These are phyloP conservation scores for Dentipellis sp. DNA, from an alignment of 768 basidiomycete genomes.

Conservation along the genomic window DNA sequence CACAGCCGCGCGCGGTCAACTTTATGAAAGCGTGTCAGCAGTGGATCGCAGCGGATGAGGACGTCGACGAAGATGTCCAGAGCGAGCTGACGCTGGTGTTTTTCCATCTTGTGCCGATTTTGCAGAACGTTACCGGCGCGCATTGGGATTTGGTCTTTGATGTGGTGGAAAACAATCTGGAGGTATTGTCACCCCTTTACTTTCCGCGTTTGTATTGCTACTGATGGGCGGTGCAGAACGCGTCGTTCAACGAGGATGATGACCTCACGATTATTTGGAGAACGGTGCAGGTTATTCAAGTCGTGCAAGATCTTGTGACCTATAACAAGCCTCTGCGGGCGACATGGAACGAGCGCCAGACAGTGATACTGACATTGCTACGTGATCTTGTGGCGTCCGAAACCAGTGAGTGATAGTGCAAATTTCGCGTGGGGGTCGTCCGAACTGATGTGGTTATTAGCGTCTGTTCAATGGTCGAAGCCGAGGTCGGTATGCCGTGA, in stretches of 20 bases:
- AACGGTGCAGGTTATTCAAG: conserved; percentile 56
- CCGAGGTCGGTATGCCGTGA: conserved; percentile 64
- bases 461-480: conserved; percentile 26
- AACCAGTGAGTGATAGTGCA: conserved; percentile 32
- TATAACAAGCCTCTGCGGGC: conserved; percentile 70
- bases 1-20: conserved; percentile 79
- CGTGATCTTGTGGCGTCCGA: conserved; percentile 47
- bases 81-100: conserved; percentile 69
- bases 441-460: conserved; percentile 3
- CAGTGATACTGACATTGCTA: conserved; percentile 45
- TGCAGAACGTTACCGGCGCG: conserved; percentile 76
- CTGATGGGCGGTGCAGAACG: conserved; percentile 32
- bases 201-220: neutral
- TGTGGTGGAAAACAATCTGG: conserved; percentile 77
- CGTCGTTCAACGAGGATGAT: conserved; percentile 45
- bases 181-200: conserved; percentile 39
- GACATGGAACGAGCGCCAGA: conserved; percentile 54
- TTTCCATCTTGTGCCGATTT: conserved; percentile 68
- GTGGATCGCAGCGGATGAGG: conserved; percentile 64
- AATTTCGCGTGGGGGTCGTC: neutral
- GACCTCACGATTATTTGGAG: conserved; percentile 59
- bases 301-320: conserved; percentile 57
- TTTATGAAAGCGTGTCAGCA: conserved; percentile 73
- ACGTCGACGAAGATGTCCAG: conserved; percentile 72
- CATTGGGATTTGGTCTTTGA: conserved; percentile 96